Conservation (phyloP, 2,329 filamentous ascomycete species). For the Alternaria arborescens region DNA sequence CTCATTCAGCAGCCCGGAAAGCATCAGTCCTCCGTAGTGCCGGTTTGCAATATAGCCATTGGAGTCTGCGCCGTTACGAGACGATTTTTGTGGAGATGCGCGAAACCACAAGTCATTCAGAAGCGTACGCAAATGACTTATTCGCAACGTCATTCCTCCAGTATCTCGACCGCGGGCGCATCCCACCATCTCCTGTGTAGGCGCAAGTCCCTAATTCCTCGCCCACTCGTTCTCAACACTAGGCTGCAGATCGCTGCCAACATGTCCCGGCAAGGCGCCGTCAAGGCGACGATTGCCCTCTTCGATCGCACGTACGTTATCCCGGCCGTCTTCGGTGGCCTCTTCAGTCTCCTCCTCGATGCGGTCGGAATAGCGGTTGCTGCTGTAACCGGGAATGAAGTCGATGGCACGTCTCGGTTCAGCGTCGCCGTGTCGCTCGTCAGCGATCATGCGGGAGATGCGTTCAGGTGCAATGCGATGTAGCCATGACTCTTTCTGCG, state of each 20-base stretch:
- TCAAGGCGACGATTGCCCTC: slow-evolving; percentile 27
- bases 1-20: background rate
- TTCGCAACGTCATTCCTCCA: background rate
- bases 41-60: background rate
- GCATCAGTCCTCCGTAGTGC: background rate
- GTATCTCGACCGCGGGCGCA: background rate
- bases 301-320: slow-evolving; percentile 30
- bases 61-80: too few species aligned
- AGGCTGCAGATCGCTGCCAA: slow-evolving; percentile 27
- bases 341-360: slow-evolving; percentile 43
- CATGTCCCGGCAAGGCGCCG: slow-evolving; percentile 26
- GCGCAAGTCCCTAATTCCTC: slow-evolving; percentile 7
- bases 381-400: slow-evolving; percentile 39
- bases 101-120: background rate
- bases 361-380: slow-evolving; percentile 40
- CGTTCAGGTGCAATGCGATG: slow-evolving; percentile 42
- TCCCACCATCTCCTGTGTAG: fast-evolving
- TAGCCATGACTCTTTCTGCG: slow-evolving; percentile 43
- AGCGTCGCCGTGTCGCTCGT: slow-evolving; percentile 35
- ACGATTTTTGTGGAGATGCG: too few species aligned
- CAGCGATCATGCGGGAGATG: slow-evolving; percentile 44
- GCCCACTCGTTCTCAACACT: slow-evolving; percentile 42
- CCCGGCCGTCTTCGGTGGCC: slow-evolving; percentile 25
- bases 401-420: slow-evolving; percentile 38
- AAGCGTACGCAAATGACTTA: too few species aligned